phyloP scores from a whole-genome alignment of 805 yeast genomes.

The Kuraishia molischiana region DNA sequence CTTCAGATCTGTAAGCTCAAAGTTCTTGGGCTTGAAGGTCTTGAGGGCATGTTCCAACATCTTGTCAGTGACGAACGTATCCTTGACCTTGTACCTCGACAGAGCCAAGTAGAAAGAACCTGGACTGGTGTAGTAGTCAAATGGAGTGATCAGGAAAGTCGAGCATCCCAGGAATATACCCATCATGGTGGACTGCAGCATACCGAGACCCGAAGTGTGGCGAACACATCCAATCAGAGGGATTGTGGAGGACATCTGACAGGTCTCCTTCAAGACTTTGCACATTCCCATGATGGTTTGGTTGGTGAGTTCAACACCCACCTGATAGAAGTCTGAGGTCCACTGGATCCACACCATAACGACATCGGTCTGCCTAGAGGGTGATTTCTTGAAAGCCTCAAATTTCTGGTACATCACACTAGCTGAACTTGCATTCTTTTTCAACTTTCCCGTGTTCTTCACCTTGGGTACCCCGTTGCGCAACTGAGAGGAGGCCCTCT shows the following conservation, averaged over 20 bases:
- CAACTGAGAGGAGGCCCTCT: constrained; percentile 12
- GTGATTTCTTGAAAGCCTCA: constrained; percentile 28
- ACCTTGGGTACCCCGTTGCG: constrained; percentile 34
- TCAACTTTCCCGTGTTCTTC: constrained; percentile 59
- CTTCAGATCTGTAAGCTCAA: constrained; percentile 51
- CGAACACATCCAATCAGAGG: constrained; percentile 83
- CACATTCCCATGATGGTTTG: constrained; percentile 65
- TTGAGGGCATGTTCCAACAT: constrained; percentile 70
- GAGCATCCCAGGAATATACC: constrained; percentile 86
- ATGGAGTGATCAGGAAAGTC: constrained; percentile 71
- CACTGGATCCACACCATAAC: constrained; percentile 61
- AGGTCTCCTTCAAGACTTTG: constrained; percentile 85
- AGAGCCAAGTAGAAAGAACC: constrained; percentile 57
- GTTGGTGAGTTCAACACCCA: constrained; percentile 51
- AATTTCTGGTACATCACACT: constrained; percentile 34
- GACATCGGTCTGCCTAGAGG: constrained; percentile 20
- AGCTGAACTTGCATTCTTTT: constrained; percentile 24
- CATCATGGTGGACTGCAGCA: constrained; percentile 70
- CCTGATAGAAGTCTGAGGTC: constrained; percentile 62
- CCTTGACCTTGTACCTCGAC: constrained; percentile 73
- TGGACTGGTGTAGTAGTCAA: constrained; percentile 70
- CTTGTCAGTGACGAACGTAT: constrained; percentile 75
- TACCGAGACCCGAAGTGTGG: constrained; percentile 79
- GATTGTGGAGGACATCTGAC: constrained; percentile 62
- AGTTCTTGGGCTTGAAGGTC: constrained; percentile 41